phyloP scores from a whole-genome alignment of 495 filamentous ascomycete genomes.

The Podospora bellae-mahoneyi region DNA sequence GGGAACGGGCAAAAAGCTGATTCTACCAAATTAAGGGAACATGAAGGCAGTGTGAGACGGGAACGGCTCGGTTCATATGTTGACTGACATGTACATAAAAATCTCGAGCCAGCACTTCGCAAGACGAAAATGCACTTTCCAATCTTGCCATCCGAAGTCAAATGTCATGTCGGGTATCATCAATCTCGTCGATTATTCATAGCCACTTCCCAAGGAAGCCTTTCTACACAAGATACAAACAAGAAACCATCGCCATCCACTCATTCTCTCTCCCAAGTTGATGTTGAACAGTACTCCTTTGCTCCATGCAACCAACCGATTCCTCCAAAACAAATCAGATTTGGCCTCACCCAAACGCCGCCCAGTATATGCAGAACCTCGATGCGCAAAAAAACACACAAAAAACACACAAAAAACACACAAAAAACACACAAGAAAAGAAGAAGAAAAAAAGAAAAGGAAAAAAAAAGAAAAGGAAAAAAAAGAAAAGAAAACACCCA shows the following conservation, averaged over 20 bases:
- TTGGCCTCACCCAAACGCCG: not conserved
- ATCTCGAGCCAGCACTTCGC: too few relatives aligned
- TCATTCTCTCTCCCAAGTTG: too few relatives aligned
- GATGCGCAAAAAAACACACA: too few relatives aligned
- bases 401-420: too few relatives aligned
- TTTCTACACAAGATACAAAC: not conserved
- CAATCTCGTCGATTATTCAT: not conserved
- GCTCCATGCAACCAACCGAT: not conserved
- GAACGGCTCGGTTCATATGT: too few relatives aligned
- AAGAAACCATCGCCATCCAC: not conserved
- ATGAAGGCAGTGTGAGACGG: not conserved
- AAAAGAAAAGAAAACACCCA: not conserved
- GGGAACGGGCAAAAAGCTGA: not conserved
- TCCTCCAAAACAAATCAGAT: not conserved
- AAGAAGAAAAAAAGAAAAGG: too few relatives aligned
- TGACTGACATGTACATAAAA: too few relatives aligned
- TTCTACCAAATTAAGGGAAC: conserved; percentile 15
- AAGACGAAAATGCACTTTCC: too few relatives aligned
- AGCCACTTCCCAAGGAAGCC: not conserved
- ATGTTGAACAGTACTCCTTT: not conserved
- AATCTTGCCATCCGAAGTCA: too few relatives aligned
- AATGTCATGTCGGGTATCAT: not conserved
- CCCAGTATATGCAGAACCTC: not conserved
- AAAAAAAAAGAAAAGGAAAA: not conserved
- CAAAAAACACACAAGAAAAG: too few relatives aligned